Evolutionary conservation across 2,329 filamentous ascomycete species (phyloP).

Genomic region (Coniochaeta ligniaria): DNA sequence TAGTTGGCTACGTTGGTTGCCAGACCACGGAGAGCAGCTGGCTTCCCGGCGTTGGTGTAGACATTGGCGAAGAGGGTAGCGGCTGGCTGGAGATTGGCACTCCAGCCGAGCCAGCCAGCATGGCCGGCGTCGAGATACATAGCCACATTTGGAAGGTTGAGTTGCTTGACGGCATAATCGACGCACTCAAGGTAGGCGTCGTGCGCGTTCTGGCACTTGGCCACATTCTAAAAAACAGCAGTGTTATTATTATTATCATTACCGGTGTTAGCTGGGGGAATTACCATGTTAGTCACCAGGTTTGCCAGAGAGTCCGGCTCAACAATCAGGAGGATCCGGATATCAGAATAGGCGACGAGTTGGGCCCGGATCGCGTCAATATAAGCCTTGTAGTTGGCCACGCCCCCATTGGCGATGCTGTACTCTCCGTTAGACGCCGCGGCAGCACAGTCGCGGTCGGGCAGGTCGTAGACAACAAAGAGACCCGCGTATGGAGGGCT

Average conservation of each 20-base stretch:
- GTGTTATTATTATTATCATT: too few relatives aligned
- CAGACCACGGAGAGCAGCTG: slow-evolving; percentile 42
- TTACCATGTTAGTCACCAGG: slow-evolving; percentile 49
- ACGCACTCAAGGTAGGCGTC: slow-evolving; percentile 40
- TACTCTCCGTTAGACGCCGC: slow-evolving; percentile 51
- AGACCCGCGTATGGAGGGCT: slow-evolving; percentile 35
- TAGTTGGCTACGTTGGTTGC: slow-evolving; percentile 55
- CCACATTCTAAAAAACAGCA: too few relatives aligned
- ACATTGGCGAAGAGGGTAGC: slow-evolving; percentile 38
- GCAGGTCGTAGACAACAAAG: slow-evolving; percentile 51
- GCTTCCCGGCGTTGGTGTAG: slow-evolving; percentile 42
- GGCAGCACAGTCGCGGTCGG: slow-evolving; percentile 51
- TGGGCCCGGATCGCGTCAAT: slow-evolving; percentile 40
- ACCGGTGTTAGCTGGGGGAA: too few relatives aligned
- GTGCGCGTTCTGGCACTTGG: slow-evolving; percentile 42
- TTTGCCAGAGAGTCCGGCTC: slow-evolving; percentile 54
- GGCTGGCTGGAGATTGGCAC: slow-evolving; percentile 41
- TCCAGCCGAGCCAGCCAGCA: slow-evolving; percentile 53
- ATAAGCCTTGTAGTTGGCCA: slow-evolving; percentile 47
- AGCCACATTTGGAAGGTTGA: slow-evolving; percentile 48
- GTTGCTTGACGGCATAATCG: slow-evolving; percentile 40
- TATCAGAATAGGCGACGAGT: slow-evolving; percentile 34
- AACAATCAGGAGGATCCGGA: slow-evolving; percentile 36
- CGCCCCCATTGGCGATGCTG: slow-evolving; percentile 39
- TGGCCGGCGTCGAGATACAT: slow-evolving; percentile 54